Percentiles rank a stretch among this genome's conserved stretches.
These are phyloP conservation scores for Beta lomatogona DNA, from an alignment of 179 eudicot species.

Conservation along the genomic window DNA sequence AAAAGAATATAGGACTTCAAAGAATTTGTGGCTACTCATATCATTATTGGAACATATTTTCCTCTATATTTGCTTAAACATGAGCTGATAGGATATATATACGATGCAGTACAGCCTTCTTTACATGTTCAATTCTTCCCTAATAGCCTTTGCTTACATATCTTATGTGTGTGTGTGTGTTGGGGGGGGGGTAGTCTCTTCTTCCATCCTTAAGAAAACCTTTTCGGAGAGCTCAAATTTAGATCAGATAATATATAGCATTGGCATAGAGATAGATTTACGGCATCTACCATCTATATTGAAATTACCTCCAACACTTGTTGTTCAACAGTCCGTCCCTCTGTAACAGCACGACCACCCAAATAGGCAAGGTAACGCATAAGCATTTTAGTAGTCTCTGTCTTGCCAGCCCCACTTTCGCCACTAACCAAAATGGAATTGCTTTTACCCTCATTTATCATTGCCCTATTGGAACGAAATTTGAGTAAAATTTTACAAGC, in stretches of 20 bases:
- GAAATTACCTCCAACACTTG: conserved; percentile 86
- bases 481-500: conserved; percentile 13
- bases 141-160: no score
- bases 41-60: no score
- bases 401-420: conserved; percentile 98
- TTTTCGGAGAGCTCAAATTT: neutral
- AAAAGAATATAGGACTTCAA: no score
- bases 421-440: conserved; percentile 95
- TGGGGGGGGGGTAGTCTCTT: neutral
- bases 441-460: conserved; percentile 88
- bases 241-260: conserved; percentile 2
- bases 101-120: no score
- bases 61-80: no score
- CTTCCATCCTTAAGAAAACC: neutral
- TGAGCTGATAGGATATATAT: no score
- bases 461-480: conserved; percentile 58
- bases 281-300: neutral
- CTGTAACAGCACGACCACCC: conserved; percentile 87
- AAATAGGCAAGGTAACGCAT: conserved; percentile 95
- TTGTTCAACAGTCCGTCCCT: conserved; percentile 95
- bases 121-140: no score
- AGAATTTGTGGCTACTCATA: no score
- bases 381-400: conserved; percentile 98
- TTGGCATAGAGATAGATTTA: conserved; percentile 6
- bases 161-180: no score